Evolutionary conservation across 352 stramenopile genomes (phyloP), one percentile per base, ranked within the genome.

Genomic region (Phytophthora brassicae): DNA sequence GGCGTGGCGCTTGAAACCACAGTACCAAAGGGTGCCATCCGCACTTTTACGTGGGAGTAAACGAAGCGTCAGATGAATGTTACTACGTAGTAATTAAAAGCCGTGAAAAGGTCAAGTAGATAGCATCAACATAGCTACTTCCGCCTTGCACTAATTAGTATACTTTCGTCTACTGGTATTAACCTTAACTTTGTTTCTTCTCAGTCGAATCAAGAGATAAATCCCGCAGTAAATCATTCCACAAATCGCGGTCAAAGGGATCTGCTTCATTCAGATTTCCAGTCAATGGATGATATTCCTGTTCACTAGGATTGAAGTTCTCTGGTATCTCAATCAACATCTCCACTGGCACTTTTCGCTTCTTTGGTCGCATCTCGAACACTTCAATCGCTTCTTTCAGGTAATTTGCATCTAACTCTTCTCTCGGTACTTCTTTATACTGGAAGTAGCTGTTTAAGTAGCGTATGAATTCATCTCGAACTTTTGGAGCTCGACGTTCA

Each of bases 371-470:
- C 68, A 90, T 74, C 66, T 92, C 77, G 53, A 90, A 92, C 49
- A 94, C 72, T 54, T 94, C 81, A 52, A 94, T 90, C 0, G 79
- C 61, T 9, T 89, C 79, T 55, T 90, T 89, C 26, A 87, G 74
- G 67, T 89, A 91, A 7, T 79, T 75, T 1, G 69, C 50, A 55
- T 93, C 78, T 19, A 90, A 50, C 49, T 90, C 76, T 14, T 59
- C 52, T n/a, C 67, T 75, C n/a, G 70, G 63, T 13, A 93, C 62
- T 54, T 89, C 73, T 39, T 86, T 88, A 75, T 76, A 92, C 14
- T 81, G 71, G 60, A 94, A 94, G 26, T 94, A 90, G n/a, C 35
- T 60, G 24, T 85, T 66, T 45, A 94, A 46, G 52, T 89, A 63
- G 13, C 42, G 54, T 66, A 91, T 70, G 57, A 94, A 92, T 60